Percentiles rank a stretch among this genome's conserved stretches.
Evolutionary conservation across 345 rosid species (phyloP).

Genomic region (Acer negundo): DNA sequence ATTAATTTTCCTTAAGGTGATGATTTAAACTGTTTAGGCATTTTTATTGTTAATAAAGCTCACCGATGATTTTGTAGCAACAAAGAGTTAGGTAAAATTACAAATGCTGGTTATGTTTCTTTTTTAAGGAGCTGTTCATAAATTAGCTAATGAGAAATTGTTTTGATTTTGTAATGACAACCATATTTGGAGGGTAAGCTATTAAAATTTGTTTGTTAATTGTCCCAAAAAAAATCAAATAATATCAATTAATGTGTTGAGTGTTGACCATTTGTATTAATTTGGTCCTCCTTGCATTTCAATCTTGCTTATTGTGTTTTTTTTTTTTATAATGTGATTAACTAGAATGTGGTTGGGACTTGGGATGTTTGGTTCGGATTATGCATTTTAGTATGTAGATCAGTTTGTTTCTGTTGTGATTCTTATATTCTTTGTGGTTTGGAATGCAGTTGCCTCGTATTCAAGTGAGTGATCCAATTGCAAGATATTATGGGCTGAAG

Average conservation of each 20-base stretch:
- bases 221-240: neutral
- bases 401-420: neutral
- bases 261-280: neutral
- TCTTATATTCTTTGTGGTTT: slow-evolving; percentile 4
- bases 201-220: neutral
- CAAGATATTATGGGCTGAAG: slow-evolving; percentile 66
- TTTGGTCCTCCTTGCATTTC: too few relatives aligned
- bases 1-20: neutral
- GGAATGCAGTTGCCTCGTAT: slow-evolving; percentile 62
- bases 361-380: neutral
- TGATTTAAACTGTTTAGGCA: neutral
- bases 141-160: neutral
- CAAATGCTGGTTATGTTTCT: neutral
- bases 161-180: neutral
- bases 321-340: neutral
- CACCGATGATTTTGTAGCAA: neutral
- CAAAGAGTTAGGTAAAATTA: neutral
- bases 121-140: neutral
- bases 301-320: neutral
- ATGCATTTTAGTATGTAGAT: neutral
- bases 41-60: neutral
- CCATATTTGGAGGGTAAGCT: neutral
- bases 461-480: slow-evolving; percentile 64
- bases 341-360: neutral
- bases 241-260: too few relatives aligned